Base-by-base conservation (phyloP, 495 filamentous ascomycete genomes). In the Xylaria cubensis region DNA sequence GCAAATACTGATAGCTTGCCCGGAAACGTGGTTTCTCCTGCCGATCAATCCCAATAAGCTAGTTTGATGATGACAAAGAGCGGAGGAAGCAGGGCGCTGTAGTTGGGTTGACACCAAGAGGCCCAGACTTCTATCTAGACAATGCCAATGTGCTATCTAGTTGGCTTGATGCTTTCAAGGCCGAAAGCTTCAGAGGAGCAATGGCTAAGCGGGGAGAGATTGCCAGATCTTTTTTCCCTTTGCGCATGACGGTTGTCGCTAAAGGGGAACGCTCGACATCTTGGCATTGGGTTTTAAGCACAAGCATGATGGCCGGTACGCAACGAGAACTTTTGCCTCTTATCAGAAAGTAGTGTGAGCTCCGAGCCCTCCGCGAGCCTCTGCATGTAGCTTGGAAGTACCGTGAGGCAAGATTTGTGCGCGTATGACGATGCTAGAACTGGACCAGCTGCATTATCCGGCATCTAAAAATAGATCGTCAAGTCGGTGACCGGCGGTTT, bases 211-310 rank as follows among this genome's bases (percentile, higher is more conserved):
- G 64, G 65, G 71, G 71, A 64, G 64, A 67, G 69, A 74, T 70
- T 67, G 63, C 55, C 67, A 65, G 48, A 71, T 75, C 34, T 72
- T 72, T 72, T 65, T 71, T 59, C 62, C 74, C 74, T 72, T 75
- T 74, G 74, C 58, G 71, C 71, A 79, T 74, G 74, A 75, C 72
- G 70, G 39, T 76, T 70, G 34, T 77, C 62, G 65, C 75, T 71
- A 76, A 79, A 77, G 75, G 75, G 77, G 77, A 73, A 76, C 75
- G 74, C 74, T 79, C 74, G 70, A 77, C 77, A 72, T 64, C 77
- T 77, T 77, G 77, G 75, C 77, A 70, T 65, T 72, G 73, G 51
- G 56, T n/a, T 71, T 71, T 56, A 50, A 51, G 48, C 69, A 39
- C 41, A 29, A 69, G 10, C 67, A 41, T 26, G 8, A 61, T 39